Evolutionary conservation across 2,329 filamentous ascomycete genomes (phyloP).

Genomic region (Paramyrothecium sp.): DNA sequence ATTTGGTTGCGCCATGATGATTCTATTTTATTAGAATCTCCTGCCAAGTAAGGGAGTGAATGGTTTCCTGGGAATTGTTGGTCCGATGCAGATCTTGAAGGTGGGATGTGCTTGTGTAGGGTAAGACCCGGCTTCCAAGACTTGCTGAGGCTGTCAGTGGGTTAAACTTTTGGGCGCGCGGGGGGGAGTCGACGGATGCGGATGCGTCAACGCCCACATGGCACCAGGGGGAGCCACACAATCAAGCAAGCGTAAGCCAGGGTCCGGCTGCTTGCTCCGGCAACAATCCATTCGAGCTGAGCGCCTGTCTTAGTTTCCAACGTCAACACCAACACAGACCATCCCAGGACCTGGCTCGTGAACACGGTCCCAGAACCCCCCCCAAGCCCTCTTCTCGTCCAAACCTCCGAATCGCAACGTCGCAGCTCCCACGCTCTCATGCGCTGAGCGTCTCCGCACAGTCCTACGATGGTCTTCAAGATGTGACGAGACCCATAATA

Average conservation of each 20-base stretch:
- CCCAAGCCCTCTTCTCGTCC: no score
- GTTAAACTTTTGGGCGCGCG: background rate
- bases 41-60: slow-evolving; percentile 3
- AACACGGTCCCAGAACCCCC: no score
- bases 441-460: no score
- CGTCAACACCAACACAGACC: no score
- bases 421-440: no score
- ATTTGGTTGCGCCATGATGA: slow-evolving; percentile 13
- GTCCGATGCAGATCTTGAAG: slow-evolving; percentile 8
- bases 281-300: background rate
- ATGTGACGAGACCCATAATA: slow-evolving; percentile 36
- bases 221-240: background rate
- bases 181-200: background rate
- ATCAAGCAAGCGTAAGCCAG: background rate
- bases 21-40: no score
- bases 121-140: background rate
- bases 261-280: background rate
- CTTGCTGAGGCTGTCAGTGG: background rate
- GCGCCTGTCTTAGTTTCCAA: background rate
- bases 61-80: slow-evolving; percentile 12
- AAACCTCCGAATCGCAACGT: no score
- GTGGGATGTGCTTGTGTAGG: background rate
- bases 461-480: slow-evolving; percentile 25
- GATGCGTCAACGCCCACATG: background rate
- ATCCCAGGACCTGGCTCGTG: no score